These are phyloP conservation scores for Alternaria sp. DNA, from an alignment of 2,329 filamentous ascomycete genomes.

Conservation along the genomic window DNA sequence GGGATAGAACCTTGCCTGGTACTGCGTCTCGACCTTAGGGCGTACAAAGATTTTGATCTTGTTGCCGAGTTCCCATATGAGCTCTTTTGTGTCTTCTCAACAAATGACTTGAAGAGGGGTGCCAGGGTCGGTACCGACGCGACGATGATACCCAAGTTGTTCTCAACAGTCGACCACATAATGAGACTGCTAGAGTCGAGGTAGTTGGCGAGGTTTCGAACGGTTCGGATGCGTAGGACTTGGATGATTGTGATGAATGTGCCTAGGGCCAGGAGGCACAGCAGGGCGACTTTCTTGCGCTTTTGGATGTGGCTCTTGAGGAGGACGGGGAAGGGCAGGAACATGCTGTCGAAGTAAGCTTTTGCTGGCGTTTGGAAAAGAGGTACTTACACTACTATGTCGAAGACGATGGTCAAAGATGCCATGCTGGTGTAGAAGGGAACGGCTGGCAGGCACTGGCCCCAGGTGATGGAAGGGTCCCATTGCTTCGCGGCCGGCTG, in stretches of 20 bases:
- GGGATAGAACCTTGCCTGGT: slow-evolving; percentile 5
- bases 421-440: slow-evolving; percentile 24
- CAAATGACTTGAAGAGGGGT: slow-evolving; percentile 21
- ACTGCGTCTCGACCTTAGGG: slow-evolving; percentile 2
- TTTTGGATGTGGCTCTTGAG: slow-evolving; percentile 18
- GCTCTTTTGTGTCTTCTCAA: slow-evolving; percentile 21
- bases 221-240: slow-evolving; percentile 16
- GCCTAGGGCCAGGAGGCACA: slow-evolving; percentile 18
- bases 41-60: slow-evolving; percentile 12
- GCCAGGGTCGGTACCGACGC: slow-evolving; percentile 19
- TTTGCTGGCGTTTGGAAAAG: background rate
- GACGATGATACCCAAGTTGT: slow-evolving; percentile 25
- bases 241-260: slow-evolving; percentile 25
- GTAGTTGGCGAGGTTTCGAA: slow-evolving; percentile 20
- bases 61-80: slow-evolving; percentile 5
- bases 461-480: slow-evolving; percentile 16
- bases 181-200: slow-evolving; percentile 20
- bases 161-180: slow-evolving; percentile 25
- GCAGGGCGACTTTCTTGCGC: slow-evolving; percentile 15
- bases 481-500: slow-evolving; percentile 22
- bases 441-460: slow-evolving; percentile 17
- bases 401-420: slow-evolving; percentile 17
- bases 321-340: slow-evolving; percentile 20
- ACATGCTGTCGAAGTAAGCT: slow-evolving; percentile 11
- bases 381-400: slow-evolving; percentile 14